Evolutionary conservation across 2,329 filamentous ascomycete genomes (phyloP).

Genomic region (Exophiala phaeomuriformis): DNA sequence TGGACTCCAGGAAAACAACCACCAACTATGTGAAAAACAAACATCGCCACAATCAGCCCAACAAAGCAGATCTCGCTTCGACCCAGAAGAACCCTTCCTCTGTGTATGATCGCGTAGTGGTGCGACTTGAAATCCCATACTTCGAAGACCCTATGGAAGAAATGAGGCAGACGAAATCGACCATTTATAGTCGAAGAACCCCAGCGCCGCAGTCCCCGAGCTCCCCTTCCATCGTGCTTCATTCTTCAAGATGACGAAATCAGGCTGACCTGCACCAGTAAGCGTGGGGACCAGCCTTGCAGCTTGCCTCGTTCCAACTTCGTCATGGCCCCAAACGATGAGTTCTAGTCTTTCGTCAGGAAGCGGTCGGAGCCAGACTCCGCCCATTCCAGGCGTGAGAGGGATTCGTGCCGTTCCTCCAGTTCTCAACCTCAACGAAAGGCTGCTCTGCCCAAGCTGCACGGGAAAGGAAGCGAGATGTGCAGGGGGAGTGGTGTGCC

Average conservation of each 20-base stretch:
- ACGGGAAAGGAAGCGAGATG: conserved; percentile 29
- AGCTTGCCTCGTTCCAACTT: conserved; percentile 42
- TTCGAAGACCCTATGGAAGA: conserved; percentile 23
- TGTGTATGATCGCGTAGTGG: background rate
- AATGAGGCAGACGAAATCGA: conserved; percentile 44
- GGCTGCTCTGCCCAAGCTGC: conserved; percentile 12
- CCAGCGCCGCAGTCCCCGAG: conserved; percentile 47
- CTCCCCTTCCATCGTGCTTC: conserved; percentile 46
- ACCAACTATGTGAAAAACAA: too few relatives aligned
- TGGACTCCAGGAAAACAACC: too few relatives aligned
- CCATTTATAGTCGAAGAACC: conserved; percentile 52
- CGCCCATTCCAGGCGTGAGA: conserved; percentile 38
- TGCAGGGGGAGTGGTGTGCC: conserved; percentile 23
- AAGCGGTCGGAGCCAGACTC: conserved; percentile 47
- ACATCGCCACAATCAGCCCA: too few relatives aligned
- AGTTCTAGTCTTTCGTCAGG: conserved; percentile 45
- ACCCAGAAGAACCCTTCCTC: background rate
- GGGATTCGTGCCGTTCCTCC: conserved; percentile 28
- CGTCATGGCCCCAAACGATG: conserved; percentile 50
- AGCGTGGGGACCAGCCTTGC: conserved; percentile 49
- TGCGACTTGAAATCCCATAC: background rate
- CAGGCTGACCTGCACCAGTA: conserved; percentile 51
- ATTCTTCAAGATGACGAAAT: conserved; percentile 47
- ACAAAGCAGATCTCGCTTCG: too few relatives aligned
- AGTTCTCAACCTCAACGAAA: conserved; percentile 14